Evolutionary conservation across 2,329 filamentous ascomycete genomes (phyloP).

Genomic region (Botrytis squamosa): DNA sequence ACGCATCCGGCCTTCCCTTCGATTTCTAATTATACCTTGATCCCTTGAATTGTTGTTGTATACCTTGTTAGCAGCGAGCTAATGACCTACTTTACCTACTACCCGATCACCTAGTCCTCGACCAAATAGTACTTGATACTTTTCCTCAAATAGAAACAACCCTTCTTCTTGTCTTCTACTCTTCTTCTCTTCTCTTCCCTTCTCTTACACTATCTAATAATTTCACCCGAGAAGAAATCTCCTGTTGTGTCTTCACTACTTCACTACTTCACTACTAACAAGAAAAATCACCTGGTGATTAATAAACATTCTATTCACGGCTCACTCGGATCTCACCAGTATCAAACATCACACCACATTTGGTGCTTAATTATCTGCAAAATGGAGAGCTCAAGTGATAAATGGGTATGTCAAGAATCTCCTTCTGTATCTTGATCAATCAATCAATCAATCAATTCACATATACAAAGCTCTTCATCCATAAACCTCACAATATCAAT

Average conservation of each 20-base stretch:
- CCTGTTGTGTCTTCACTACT: background rate
- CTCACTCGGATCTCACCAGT: background rate
- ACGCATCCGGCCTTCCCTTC: slow-evolving; percentile 3
- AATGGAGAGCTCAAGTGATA: slow-evolving; percentile 19
- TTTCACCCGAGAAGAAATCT: background rate
- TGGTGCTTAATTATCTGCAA: background rate
- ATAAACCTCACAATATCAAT: background rate
- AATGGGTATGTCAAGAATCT: slow-evolving; percentile 14
- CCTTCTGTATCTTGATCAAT: background rate
- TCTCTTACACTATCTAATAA: background rate
- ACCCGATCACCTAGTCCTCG: background rate
- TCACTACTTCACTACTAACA: background rate
- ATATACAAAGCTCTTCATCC: background rate
- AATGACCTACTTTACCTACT: background rate
- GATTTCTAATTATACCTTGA: background rate
- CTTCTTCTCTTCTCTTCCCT: background rate
- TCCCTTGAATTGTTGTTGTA: background rate
- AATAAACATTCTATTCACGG: background rate
- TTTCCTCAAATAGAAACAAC: background rate
- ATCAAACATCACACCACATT: background rate
- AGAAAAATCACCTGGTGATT: background rate
- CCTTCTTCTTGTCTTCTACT: too few relatives aligned
- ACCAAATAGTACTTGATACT: background rate
- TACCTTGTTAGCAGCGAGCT: background rate
- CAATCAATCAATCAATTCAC: background rate